Conservation (phyloP, 2,329 filamentous ascomycete species). For the Lojkania enalia region DNA sequence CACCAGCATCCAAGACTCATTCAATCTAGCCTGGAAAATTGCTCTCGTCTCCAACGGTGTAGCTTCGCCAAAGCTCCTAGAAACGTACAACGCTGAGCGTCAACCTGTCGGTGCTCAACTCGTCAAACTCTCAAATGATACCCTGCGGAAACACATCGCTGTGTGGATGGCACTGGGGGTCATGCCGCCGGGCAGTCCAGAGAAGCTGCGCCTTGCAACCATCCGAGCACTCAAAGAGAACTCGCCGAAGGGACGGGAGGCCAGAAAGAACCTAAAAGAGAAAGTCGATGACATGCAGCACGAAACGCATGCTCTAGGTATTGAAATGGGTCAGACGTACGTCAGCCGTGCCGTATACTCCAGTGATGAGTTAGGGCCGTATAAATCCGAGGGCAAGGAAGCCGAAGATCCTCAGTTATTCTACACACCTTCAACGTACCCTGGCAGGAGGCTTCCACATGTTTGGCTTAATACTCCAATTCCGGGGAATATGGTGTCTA, state of each 20-base stretch:
- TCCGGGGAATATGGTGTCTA: slow-evolving; percentile 55
- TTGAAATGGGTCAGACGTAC: slow-evolving; percentile 64
- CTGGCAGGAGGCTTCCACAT: slow-evolving; percentile 64
- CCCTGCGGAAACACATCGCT: slow-evolving; percentile 12
- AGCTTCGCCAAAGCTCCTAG: slow-evolving; percentile 30
- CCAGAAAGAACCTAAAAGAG: slow-evolving; percentile 36
- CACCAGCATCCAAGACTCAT: slow-evolving; percentile 43
- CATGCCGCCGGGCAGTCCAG: slow-evolving; percentile 8
- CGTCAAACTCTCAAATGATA: slow-evolving; percentile 16
- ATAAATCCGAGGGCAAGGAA: slow-evolving; percentile 17
- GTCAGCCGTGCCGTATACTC: slow-evolving; percentile 50
- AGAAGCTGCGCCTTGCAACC: slow-evolving; percentile 8
- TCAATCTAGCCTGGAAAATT: slow-evolving; percentile 46
- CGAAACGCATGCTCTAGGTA: slow-evolving; percentile 60
- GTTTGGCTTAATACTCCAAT: slow-evolving; percentile 61
- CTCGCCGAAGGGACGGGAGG: slow-evolving; percentile 4
- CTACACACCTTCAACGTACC: slow-evolving; percentile 57
- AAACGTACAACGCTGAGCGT: slow-evolving; percentile 37
- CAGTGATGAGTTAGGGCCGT: slow-evolving; percentile 45
- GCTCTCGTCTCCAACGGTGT: slow-evolving; percentile 33
- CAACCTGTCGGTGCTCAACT: slow-evolving; percentile 31
- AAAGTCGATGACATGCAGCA: slow-evolving; percentile 50
- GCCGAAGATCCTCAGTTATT: slow-evolving; percentile 48
- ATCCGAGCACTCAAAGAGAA: slow-evolving; percentile 5
- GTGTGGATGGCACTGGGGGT: slow-evolving; percentile 13